Base-by-base conservation (phyloP, 495 filamentous ascomycete species). In the Trichoderma reesei region DNA sequence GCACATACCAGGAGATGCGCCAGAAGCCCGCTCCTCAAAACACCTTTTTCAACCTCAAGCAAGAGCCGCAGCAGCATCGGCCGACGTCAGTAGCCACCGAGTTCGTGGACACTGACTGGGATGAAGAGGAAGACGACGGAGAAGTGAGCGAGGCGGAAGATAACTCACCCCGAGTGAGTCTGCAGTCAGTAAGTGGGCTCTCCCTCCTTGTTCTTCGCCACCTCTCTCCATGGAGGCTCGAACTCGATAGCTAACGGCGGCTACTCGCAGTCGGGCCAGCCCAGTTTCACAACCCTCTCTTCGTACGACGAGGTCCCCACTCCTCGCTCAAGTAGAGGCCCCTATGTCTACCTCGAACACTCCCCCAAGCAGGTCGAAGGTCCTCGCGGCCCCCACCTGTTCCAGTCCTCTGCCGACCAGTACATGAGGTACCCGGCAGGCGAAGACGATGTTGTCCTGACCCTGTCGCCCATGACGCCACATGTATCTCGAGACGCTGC, bases 321-420 rank as follows among this genome's bases (percentile, higher is more conserved):
- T 26, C 89, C 89, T 33, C 78, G 79, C 56, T 86, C 84, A 41
- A 78, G 77, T 71, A 70, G 54, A 73, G 72, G 69, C 71, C 72
- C 62, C 68, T 64, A 63, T 31, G 67, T 65, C 41, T 75, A 73
- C 59, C 65, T 68, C 3, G 76, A 75, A 44, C 69, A 69, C 39
- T 68, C 72, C 5, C 68, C 77, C 62, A 88, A 85, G 69, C 78
- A 85, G 41, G 87, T 91, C 2, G 83, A 91, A 69, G 92, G 92
- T 31, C 92, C 92, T 6, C 80, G 78, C 66, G 92, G 92, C 5
- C 92, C 92, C 3, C 92, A 96, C 77, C 79, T 97, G n/a, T 97
- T 97, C 76, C 83, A 90, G 64, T 79, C 77, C 39, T 26, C 51
- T 56, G 26, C 51, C 20, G 87, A 79, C 62, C 79, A 75, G 44